Evolutionary conservation across 2,329 filamentous ascomycete species (phyloP), one percentile per base, ranked within the genome.

Genomic region (Teratosphaeria destructans): DNA sequence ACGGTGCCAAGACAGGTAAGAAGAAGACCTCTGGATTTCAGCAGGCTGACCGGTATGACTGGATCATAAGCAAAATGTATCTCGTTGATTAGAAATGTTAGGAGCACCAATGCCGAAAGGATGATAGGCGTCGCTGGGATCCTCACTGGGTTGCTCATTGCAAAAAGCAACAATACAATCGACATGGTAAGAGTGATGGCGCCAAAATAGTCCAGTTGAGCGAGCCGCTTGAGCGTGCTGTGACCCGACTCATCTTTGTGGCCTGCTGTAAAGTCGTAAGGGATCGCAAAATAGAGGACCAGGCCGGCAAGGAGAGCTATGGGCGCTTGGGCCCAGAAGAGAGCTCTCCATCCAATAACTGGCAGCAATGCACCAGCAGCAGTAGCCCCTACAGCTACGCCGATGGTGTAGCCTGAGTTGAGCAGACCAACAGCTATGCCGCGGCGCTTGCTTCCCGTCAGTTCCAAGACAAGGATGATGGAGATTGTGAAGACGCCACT

Each of bases 271-370:
- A 72, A 72, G 74, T 75, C 57, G 65, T 65, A 10, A 0, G 89
- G 89, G 19, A 94, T 83, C 57, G 83, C 84, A 27, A 88, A 73
- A 59, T 85, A 85, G 1, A 91, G 78, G 0, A 81, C 79, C 0
- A 83, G 67, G 0, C 86, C 88, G 2, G 84, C 82, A 1, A 85
- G 43, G 1, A 90, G 63, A 4, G 82, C 79, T 2, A 87, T 65
- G 0, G 89, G 88, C 1, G 83, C 80, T 71, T 95, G 90, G 3
- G 84, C 73, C 76, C 84, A 86, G 71, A 94, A 94, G 1, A 95
- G 75, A 4, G 84, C 79, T 65, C 89, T 81, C 88, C 89, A 94
- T 67, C 89, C 89, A 23, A 85, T 78, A 1, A 70, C 70, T 0
- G 82, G 81, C 55, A 87, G 77, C 29, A 90, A 67, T 0, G 83